Evolutionary conservation across 345 rosid species (phyloP).

Genomic region (Syzygium grande): DNA sequence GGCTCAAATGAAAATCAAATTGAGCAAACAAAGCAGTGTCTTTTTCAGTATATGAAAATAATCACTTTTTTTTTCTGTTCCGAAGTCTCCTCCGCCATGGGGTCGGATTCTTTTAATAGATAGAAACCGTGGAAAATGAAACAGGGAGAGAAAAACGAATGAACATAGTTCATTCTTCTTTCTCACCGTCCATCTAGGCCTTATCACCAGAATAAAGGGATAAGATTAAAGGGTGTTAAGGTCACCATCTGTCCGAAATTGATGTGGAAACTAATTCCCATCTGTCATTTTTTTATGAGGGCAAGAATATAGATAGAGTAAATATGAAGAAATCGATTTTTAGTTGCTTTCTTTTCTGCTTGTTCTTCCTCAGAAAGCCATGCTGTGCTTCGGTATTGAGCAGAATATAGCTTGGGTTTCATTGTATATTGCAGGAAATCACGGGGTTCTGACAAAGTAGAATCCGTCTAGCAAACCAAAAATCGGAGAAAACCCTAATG

Average conservation of each 20-base stretch:
- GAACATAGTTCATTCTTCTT: constrained; percentile 6
- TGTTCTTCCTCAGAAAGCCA: neutral
- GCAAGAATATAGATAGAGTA: neutral
- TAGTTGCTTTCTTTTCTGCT: neutral
- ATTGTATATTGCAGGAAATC: neutral
- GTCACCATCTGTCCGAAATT: neutral
- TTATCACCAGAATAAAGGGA: constrained; percentile 19
- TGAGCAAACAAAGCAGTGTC: neutral
- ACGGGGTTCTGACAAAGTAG: too few relatives aligned
- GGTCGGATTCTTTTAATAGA: neutral
- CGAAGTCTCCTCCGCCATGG: neutral
- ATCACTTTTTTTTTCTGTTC: neutral
- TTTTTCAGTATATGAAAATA: neutral
- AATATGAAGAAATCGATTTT: neutral
- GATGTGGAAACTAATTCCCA: neutral
- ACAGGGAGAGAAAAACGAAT: constrained; percentile 5
- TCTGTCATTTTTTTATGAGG: neutral
- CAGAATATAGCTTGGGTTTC: neutral
- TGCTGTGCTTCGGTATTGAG: neutral
- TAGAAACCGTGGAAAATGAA: neutral
- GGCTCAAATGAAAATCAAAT: constrained; percentile 16
- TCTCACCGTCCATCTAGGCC: constrained; percentile 1
- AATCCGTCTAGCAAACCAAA: neutral
- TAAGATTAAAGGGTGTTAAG: neutral
- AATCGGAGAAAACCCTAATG: neutral